A percentile compares a stretch with the other conserved stretches of the same genome.
Conservation (phyloP, 192 early-diverging fungal species). For the Chytriomyces sp. region DNA sequence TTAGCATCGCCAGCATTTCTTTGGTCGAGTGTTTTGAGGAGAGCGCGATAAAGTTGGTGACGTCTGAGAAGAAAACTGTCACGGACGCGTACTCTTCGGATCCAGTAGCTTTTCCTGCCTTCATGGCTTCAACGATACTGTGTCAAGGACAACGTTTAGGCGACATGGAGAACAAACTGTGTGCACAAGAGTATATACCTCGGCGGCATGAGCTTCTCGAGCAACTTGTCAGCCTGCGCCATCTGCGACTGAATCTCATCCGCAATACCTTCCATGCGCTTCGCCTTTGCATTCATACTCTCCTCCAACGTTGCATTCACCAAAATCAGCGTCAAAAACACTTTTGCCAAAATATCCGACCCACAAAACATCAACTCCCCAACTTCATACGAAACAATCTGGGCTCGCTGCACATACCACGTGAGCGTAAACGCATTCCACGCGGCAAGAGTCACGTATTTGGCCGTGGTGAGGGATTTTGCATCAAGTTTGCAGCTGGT, state of each 20-base stretch:
- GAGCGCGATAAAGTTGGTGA: slow-evolving; percentile 46
- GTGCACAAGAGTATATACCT: slow-evolving; percentile 4
- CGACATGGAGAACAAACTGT: background rate
- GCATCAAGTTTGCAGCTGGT: slow-evolving; percentile 37
- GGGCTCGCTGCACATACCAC: slow-evolving; percentile 31
- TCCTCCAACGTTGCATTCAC: slow-evolving; percentile 53
- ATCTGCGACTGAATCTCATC: slow-evolving; percentile 38
- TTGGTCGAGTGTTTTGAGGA: slow-evolving; percentile 34
- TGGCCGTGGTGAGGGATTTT: slow-evolving; percentile 15
- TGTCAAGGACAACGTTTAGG: background rate
- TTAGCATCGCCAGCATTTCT: slow-evolving; percentile 45
- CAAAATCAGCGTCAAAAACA: slow-evolving; percentile 47
- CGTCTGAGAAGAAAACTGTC: slow-evolving; percentile 53
- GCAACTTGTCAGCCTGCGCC: slow-evolving; percentile 37
- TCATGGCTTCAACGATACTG: slow-evolving; percentile 44
- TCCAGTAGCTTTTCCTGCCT: slow-evolving; percentile 41
- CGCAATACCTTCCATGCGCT: slow-evolving; percentile 38
- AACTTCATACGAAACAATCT: slow-evolving; percentile 33
- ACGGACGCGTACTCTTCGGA: slow-evolving; percentile 47
- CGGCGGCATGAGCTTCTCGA: slow-evolving; percentile 42
- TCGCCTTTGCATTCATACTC: slow-evolving; percentile 41
- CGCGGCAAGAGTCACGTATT: slow-evolving; percentile 16
- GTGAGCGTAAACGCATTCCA: slow-evolving; percentile 25
- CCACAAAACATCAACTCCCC: slow-evolving; percentile 42
- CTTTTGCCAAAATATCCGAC: slow-evolving; percentile 47